These are phyloP conservation scores for Sugiyamaella grinbergsii DNA, from an alignment of 1,139 yeast species.

Conservation along the genomic window DNA sequence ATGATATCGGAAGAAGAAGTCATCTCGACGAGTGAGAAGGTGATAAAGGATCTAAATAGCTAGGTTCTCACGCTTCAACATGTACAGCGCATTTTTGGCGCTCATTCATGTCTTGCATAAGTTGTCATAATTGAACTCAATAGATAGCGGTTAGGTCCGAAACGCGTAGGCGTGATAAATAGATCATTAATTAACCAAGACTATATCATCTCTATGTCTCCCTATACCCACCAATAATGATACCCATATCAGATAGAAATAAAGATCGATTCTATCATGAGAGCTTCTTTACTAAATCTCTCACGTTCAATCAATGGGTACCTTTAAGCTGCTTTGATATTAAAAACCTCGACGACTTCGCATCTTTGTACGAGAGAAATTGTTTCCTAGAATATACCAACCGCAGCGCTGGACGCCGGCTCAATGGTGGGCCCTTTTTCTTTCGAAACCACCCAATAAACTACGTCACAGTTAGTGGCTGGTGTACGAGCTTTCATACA, in stretches of 20 bases:
- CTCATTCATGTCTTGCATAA: background rate
- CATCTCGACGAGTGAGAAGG: background rate
- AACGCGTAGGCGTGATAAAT: too few species aligned
- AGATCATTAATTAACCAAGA: too few species aligned
- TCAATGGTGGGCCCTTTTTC: slow-evolving; percentile 29
- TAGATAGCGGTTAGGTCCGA: background rate
- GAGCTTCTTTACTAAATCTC: slow-evolving; percentile 23
- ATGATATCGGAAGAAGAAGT: slow-evolving; percentile 6
- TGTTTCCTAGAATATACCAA: background rate
- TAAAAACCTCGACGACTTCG: slow-evolving; percentile 22
- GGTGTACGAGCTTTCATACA: slow-evolving; percentile 20
- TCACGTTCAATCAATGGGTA: slow-evolving; percentile 33
- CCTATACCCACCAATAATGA: background rate
- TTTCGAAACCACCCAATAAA: slow-evolving; percentile 37
- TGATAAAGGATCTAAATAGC: too few species aligned
- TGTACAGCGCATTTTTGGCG: background rate
- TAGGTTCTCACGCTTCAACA: too few species aligned
- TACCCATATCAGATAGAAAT: slow-evolving; percentile 4
- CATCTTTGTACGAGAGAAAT: slow-evolving; percentile 22
- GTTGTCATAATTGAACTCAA: background rate
- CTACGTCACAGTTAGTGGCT: slow-evolving; percentile 33
- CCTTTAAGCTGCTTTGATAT: slow-evolving; percentile 31
- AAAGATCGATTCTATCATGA: slow-evolving; percentile 24
- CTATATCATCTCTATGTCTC: background rate
- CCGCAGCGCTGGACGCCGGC: too few species aligned